phyloP scores from a whole-genome alignment of 169 alveolate genomes.

The Cyclospora cayetanensis region DNA sequence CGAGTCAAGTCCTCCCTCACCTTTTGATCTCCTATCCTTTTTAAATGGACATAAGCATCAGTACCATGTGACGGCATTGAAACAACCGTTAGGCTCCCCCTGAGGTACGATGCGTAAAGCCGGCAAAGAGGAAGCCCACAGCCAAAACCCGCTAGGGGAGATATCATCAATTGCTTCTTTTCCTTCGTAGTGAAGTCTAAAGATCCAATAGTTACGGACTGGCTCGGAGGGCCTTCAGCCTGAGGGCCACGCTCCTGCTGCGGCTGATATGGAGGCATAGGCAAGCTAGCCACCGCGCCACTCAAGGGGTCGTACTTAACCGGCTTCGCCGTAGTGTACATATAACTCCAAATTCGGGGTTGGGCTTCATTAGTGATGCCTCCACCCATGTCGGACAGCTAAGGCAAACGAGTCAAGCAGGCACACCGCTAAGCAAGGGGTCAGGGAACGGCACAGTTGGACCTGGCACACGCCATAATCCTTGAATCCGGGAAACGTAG shows the following conservation, averaged over 20 bases:
- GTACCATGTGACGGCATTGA: conserved; percentile 63
- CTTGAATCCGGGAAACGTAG: too few relatives aligned
- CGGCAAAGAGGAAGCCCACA: conserved; percentile 71
- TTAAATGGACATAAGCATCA: conserved; percentile 55
- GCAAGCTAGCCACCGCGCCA: neutral
- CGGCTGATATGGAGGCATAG: neutral
- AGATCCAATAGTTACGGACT: conserved; percentile 11
- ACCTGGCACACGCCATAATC: too few relatives aligned
- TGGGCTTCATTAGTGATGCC: neutral
- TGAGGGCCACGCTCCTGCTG: neutral
- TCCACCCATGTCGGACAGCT: neutral
- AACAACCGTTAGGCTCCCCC: conserved; percentile 41
- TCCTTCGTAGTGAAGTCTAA: conserved; percentile 1
- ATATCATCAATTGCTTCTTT: neutral
- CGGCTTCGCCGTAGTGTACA: conserved; percentile 65
- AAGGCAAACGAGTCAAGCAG: neutral
- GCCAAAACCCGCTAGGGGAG: conserved; percentile 72
- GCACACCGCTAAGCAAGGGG: too few relatives aligned
- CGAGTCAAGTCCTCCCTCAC: neutral
- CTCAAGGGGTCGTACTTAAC: conserved; percentile 19
- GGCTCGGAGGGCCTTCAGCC: neutral
- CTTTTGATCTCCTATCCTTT: conserved; percentile 42
- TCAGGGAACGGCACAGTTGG: too few relatives aligned
- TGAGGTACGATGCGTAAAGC: conserved; percentile 62
- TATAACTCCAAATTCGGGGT: conserved; percentile 47